phyloP scores from a whole-genome alignment of 208 protist genomes.

The Entamoeba moshkovskii region DNA sequence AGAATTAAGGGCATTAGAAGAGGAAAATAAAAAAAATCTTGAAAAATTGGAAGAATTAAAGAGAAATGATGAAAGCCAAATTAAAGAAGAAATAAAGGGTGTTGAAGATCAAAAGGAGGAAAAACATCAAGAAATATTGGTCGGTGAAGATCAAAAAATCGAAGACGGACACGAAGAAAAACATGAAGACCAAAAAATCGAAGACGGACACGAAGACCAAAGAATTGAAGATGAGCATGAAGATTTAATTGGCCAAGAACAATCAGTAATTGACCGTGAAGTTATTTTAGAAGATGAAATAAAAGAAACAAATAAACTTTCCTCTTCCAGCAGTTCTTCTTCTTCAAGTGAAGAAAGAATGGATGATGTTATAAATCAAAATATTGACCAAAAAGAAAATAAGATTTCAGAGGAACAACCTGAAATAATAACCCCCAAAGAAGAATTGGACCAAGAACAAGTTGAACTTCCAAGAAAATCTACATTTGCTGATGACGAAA shows the following conservation, averaged over 20 bases:
- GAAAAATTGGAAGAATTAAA: not conserved
- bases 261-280: not conserved
- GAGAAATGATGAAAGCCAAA: too few species aligned
- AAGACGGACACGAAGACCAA: not conserved
- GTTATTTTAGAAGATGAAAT: not conserved
- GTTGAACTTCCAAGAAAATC: too few species aligned
- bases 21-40: not conserved
- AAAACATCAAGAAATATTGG: not conserved
- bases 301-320: too few species aligned
- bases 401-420: not conserved
- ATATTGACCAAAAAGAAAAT: not conserved
- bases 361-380: not conserved
- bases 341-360: not conserved
- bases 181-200: not conserved
- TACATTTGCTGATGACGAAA: too few species aligned
- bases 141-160: not conserved
- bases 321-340: too few species aligned
- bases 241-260: not conserved
- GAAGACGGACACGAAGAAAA: not conserved
- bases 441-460: too few species aligned
- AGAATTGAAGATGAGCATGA: not conserved
- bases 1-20: too few species aligned
- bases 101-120: not conserved
- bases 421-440: too few species aligned
- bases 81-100: not conserved